Percentiles rank a stretch among this genome's conserved stretches.
Conservation (phyloP, 345 rosid genomes). For the Hibiscus mutabilis region DNA sequence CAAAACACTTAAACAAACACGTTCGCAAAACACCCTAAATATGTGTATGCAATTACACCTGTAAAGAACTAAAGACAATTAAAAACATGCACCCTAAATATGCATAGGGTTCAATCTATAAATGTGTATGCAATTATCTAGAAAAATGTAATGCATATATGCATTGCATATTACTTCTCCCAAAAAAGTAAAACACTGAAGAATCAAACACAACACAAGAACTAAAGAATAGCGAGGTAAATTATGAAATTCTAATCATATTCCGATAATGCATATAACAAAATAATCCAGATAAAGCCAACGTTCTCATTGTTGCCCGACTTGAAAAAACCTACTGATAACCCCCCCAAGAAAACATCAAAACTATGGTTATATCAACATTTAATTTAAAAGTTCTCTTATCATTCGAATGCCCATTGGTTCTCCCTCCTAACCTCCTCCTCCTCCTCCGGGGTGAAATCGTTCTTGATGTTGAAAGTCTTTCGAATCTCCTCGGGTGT, state of each 20-base stretch:
- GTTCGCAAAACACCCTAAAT: no score
- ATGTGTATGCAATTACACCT: no score
- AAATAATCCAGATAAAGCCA: not conserved
- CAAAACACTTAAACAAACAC: no score
- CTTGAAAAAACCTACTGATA: not conserved
- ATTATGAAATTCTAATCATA: not conserved
- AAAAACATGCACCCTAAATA: no score
- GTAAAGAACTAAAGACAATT: no score
- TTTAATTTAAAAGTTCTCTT: not conserved
- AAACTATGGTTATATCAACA: not conserved
- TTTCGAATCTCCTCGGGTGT: conserved; percentile 54
- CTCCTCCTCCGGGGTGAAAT: conserved; percentile 51
- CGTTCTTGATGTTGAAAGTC: conserved; percentile 52
- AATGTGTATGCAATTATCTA: no score
- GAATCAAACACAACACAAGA: not conserved
- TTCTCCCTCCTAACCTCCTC: conserved; percentile 55
- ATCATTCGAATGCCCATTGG: conserved; percentile 67
- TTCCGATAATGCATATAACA: not conserved
- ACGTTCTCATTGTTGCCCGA: not conserved
- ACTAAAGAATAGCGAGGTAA: not conserved
- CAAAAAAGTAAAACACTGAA: not conserved
- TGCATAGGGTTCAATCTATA: no score
- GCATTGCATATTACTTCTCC: not conserved
- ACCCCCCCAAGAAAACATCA: not conserved
- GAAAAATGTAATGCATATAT: not conserved